Base-by-base conservation (phyloP, 2,329 filamentous ascomycete species). In the Aspergillus sp. region DNA sequence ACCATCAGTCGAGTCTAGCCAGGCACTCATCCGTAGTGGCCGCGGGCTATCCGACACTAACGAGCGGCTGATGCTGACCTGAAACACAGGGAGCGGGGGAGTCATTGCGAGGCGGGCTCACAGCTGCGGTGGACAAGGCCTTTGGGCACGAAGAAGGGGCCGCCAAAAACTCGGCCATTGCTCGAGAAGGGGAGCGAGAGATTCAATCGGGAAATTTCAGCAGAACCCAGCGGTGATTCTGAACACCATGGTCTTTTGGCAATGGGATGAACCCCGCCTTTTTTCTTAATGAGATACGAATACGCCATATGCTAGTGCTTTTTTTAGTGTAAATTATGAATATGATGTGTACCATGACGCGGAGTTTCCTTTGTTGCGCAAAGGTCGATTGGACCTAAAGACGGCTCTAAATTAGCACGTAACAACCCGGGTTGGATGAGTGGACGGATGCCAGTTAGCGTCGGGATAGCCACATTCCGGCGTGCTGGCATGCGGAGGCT, bases 81-180 rank as follows among this genome's bases (percentile, higher is more conserved):
- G 57, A 36, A 45, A 62, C 52, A 62, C 52, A 79, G 75, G 77
- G 78, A 7, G 69, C 71, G 17, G 78, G 78, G 5, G 78, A 80
- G 61, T 72, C 73, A 4, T 64, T 80, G 36, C 76, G 78, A 17
- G 78, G 78, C 4, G 70, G 70, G 2, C 51, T 76, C 4, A 75
- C 68, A 56, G 70, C 73, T n/a, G 72, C 74, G 0, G 70, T 79
- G 45, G 78, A 80, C 61, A 68, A 71, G 55, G 66, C 74, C 5
- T 77, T 79, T 63, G 72, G 76, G 28, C 70, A 75, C 19, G 57
- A 70, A 2, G 70, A 78, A 28, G 72, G 74, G 5, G 73, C 69
- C 1, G 67, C 64, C 13, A 73, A 73, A 60, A 79, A 80, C 57
- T 68, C 74, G 15, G 69, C 65, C 8, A 76, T 79, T 65, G 72